Base-by-base conservation (phyloP, 108 stramenopile genomes). In the Cyclotella choctawhatcheeana region DNA sequence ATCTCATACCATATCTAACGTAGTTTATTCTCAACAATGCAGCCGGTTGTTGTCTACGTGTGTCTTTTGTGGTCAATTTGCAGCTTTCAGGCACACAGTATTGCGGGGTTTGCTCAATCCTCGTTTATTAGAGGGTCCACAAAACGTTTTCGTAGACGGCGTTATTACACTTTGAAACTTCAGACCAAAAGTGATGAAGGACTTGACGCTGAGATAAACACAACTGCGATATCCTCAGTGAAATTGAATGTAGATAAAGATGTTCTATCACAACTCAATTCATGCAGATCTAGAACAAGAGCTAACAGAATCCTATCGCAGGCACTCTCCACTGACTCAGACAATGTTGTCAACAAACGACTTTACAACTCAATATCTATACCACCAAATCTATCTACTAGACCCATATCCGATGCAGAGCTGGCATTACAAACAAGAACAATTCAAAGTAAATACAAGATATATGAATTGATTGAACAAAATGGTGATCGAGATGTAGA, bases 401-500 rank as follows among this genome's bases (percentile, higher is more conserved):
- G 83, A 22, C 69, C 74, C 20, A 85, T 94, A 58, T 88, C 87
- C 32, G 91, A 94, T 85, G 90, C 88, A n/a, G 93, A 94, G 64
- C 69, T 94, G 30, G 86, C 91, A 2, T 80, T 94, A 44, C 93
- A 92, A 70, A 92, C 91, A 0, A 84, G 86, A 25, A 81, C 91
- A 22, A 74, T 87, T 32, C 90, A 92, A 64, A 82, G 76, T 63
- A 90, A 90, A 67, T 94, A 92, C 73, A 71, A 72, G 32, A 85
- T 94, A 10, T 77, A 86, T 40, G 89, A 94, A 33, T 69, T 94
- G 63, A 89, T 92, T 55, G 90, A 90, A 48, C 68, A 88, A 43
- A 92, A 90, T 71, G 93, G 93, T 1, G 87, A 94, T 73, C 60
- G 81, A 16, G 93, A 94, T 77, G 86, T 91, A 1, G 89, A 94